Evolutionary conservation across 129 eudicot species (phyloP), one percentile per base, ranked within the genome.

Genomic region (Artemisia argyi): DNA sequence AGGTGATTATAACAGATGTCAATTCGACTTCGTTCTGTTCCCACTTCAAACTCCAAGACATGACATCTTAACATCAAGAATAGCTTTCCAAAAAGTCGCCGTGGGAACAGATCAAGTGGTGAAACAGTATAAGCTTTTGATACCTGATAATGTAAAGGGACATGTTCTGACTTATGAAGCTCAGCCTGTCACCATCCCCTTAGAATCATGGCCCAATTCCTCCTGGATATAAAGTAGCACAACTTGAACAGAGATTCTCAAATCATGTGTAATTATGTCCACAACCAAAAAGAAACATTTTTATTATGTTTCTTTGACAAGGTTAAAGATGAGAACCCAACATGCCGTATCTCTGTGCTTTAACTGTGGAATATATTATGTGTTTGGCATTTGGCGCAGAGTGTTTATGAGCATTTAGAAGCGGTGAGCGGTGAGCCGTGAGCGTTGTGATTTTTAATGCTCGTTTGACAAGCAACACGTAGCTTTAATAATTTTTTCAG

Each of bases 181-280:
- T 57, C 56, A 30, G 35, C 72, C 72, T 66, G 67, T 75, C 73
- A 66, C 60, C 52, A 54, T 65, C 65, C 13, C 56, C 30, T 16
- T 44, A 1, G 65, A 74, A 64, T 42, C 55, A 53, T 74, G 49
- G 68, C 60, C 76, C 76, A 72, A 19, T 59, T 72, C 53, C 35
- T 60, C n/a, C 50, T 46, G 63, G 76, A 72, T 60, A 47, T 72
- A 72, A 60, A 72, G 76, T 60, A 18, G 35, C 28, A 59, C 73
- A 18, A 65, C 54, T 54, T 56, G 22, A 66, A 75, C 50, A 76
- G 16, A 58, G 13, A 76, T 67, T 76, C 80, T 57, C 19, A 66
- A 66, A 56, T 57, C 28, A 30, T 46, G 77, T 61, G 69, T 69
- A 61, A 46, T 57, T 24, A 28, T 46, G 77, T 61, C 77, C 77